A percentile compares a stretch with the other conserved stretches of the same genome.
Conservation (phyloP, 108 stramenopile genomes). For the Pseudonitzschia pungens region DNA sequence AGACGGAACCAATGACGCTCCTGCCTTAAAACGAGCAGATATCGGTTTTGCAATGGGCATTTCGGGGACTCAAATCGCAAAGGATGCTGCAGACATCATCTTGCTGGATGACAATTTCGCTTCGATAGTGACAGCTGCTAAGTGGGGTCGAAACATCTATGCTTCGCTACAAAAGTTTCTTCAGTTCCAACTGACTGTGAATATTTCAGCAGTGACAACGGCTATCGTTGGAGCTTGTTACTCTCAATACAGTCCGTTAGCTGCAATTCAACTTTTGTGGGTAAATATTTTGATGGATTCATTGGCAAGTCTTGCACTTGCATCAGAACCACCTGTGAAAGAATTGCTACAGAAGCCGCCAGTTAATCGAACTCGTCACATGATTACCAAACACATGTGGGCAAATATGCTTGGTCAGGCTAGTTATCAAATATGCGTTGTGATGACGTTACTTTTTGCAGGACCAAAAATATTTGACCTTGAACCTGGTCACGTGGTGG, state of each 20-base stretch:
- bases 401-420: slow-evolving; percentile 92
- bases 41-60: slow-evolving; percentile 98
- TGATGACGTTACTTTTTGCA: slow-evolving; percentile 70
- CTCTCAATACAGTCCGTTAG: slow-evolving; percentile 87
- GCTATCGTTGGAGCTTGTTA: slow-evolving; percentile 89
- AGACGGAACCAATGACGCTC: slow-evolving; percentile 99
- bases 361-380: slow-evolving; percentile 70
- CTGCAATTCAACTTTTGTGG: slow-evolving; percentile 97
- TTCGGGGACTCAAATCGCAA: slow-evolving; percentile 97
- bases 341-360: slow-evolving; percentile 79
- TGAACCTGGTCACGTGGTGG: slow-evolving; percentile 50
- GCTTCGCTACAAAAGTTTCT: slow-evolving; percentile 98
- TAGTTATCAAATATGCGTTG: slow-evolving; percentile 74
- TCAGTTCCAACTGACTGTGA: slow-evolving; percentile 97
- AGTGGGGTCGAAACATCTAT: slow-evolving; percentile 97
- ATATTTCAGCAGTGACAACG: slow-evolving; percentile 89
- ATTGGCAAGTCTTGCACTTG: slow-evolving; percentile 94
- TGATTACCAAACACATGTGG: slow-evolving; percentile 88
- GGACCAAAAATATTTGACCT: slow-evolving; percentile 62
- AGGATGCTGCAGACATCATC: slow-evolving; percentile 93
- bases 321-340: slow-evolving; percentile 91
- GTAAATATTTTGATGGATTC: slow-evolving; percentile 99
- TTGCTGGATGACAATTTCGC: slow-evolving; percentile 96
- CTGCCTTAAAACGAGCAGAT: slow-evolving; percentile 96
- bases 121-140: slow-evolving; percentile 96